These are phyloP conservation scores for Phytophthora uliginosa DNA, from an alignment of 352 stramenopile genomes.

Conservation along the genomic window DNA sequence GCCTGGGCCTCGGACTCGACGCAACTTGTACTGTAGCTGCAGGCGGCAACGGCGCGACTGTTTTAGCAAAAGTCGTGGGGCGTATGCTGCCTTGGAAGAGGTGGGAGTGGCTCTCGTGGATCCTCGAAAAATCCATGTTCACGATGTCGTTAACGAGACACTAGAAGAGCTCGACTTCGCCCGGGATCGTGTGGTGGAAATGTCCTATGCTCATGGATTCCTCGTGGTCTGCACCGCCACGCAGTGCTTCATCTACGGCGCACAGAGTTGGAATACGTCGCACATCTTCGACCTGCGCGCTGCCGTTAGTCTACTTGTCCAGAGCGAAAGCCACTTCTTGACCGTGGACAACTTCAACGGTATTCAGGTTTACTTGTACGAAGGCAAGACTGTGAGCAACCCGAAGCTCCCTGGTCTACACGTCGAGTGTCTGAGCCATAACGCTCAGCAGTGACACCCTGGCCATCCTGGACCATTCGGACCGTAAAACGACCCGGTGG, in stretches of 20 bases:
- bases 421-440: conserved; percentile 91
- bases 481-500: conserved; percentile 90
- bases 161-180: conserved; percentile 94
- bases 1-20: neutral
- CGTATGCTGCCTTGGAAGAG: conserved; percentile 89
- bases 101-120: conserved; percentile 88
- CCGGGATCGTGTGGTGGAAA: conserved; percentile 93
- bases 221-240: conserved; percentile 94
- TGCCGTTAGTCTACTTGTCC: conserved; percentile 88
- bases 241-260: conserved; percentile 95
- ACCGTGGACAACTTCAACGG: conserved; percentile 91
- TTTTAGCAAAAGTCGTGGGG: conserved; percentile 93
- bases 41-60: conserved; percentile 39
- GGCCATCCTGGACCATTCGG: conserved; percentile 90
- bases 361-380: conserved; percentile 94
- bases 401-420: conserved; percentile 91
- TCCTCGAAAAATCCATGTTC: conserved; percentile 90
- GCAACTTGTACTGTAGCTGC: neutral
- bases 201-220: conserved; percentile 93
- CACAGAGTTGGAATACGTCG: conserved; percentile 94
- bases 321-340: conserved; percentile 92
- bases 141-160: conserved; percentile 92
- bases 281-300: conserved; percentile 94
- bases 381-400: conserved; percentile 90
- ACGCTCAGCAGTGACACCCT: conserved; percentile 90